A percentile compares a stretch with the other conserved stretches of the same genome.
Conservation (phyloP, 257 asterid genomes). For the Perilla frutescens region DNA sequence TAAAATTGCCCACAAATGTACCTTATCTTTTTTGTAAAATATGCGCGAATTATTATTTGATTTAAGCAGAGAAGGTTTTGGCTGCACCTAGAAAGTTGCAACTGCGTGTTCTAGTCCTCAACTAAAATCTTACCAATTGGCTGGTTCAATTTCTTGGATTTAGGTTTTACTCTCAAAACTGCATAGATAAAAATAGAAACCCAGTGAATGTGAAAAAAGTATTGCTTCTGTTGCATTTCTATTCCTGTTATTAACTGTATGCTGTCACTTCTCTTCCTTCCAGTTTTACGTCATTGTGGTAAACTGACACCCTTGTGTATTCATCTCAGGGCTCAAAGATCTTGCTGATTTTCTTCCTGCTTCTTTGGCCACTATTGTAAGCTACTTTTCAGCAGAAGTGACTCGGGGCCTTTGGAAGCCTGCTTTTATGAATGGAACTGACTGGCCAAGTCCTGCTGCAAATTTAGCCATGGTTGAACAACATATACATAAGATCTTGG, state of each 20-base stretch:
- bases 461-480: constrained; percentile 80
- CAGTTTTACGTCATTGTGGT: constrained; percentile 23
- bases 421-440: constrained; percentile 97
- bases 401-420: constrained; percentile 97
- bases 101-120: background rate
- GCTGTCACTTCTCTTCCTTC: constrained; percentile 30
- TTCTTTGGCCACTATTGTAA: constrained; percentile 84
- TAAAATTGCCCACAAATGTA: constrained; percentile 14
- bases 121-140: background rate
- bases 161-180: constrained; percentile 12
- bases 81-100: constrained; percentile 21
- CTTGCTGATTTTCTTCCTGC: constrained; percentile 99
- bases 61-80: constrained; percentile 17
- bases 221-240: constrained; percentile 10
- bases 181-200: constrained; percentile 18
- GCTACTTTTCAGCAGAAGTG: constrained; percentile 96
- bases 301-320: constrained; percentile 22
- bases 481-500: constrained; percentile 84
- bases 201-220: constrained; percentile 23
- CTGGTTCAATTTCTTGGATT: constrained; percentile 23
- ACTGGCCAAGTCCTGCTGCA: constrained; percentile 99
- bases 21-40: background rate
- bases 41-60: constrained; percentile 4
- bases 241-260: constrained; percentile 22
- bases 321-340: constrained; percentile 89